Conservation (phyloP, 805 yeast genomes). For the Starmera pachycereana region DNA sequence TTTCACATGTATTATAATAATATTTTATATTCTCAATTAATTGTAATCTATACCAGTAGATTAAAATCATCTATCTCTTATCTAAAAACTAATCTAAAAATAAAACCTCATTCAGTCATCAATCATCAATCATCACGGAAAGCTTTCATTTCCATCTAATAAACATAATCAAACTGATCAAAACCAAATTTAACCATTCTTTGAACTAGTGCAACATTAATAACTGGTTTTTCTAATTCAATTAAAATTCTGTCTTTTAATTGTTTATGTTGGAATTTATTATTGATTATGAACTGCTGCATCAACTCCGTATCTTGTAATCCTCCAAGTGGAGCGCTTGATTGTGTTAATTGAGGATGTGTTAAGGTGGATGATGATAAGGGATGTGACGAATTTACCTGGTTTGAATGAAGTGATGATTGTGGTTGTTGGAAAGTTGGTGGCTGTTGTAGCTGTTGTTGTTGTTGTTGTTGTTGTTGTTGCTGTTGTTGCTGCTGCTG, state of each 20-base stretch:
- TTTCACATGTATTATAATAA: too few relatives aligned
- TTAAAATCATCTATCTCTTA: too few relatives aligned
- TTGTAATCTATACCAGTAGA: too few relatives aligned
- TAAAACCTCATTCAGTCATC: too few relatives aligned
- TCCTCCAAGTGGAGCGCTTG: background rate
- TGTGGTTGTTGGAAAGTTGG: conserved; percentile 2
- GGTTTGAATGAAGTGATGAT: background rate
- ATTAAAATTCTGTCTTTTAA: conserved; percentile 9
- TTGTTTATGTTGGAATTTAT: conserved; percentile 12
- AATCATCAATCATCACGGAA: too few relatives aligned
- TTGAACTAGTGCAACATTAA: conserved; percentile 4
- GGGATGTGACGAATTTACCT: background rate
- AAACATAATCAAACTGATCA: conserved; percentile 8
- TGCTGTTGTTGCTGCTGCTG: background rate
- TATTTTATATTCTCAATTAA: too few relatives aligned
- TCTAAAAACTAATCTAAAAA: too few relatives aligned
- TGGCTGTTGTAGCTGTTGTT: conserved; percentile 4
- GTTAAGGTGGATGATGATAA: background rate
- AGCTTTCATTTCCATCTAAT: too few relatives aligned
- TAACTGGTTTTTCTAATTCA: conserved; percentile 8
- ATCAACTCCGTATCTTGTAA: background rate
- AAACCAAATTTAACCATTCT: conserved; percentile 13
- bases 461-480: conserved; percentile 3
- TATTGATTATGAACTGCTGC: too few relatives aligned
- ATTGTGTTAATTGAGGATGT: background rate